Conservation (phyloP, 257 asterid species). For the Euphrasia confusa region DNA sequence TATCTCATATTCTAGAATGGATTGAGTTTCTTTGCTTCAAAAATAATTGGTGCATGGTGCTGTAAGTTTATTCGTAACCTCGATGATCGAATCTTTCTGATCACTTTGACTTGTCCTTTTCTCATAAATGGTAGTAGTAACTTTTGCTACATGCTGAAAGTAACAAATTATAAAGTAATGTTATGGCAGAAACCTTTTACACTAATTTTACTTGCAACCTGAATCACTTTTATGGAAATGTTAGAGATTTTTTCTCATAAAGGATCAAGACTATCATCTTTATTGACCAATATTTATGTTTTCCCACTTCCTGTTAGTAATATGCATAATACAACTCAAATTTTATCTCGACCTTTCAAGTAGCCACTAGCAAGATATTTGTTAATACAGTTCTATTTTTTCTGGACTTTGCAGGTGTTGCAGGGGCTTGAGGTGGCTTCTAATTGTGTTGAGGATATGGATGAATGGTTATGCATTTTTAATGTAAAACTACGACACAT, state of each 20-base stretch:
- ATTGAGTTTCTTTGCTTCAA: background rate
- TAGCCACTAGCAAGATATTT: constrained; percentile 22
- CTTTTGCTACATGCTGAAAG: constrained; percentile 7
- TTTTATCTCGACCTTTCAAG: constrained; percentile 18
- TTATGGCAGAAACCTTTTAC: background rate
- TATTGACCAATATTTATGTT: background rate
- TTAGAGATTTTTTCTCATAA: constrained; percentile 4
- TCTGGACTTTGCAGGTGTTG: constrained; percentile 55
- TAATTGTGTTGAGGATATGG: constrained; percentile 95
- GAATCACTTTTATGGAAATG: constrained; percentile 13
- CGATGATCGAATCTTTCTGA: constrained; percentile 3
- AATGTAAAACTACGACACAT: constrained; percentile 94
- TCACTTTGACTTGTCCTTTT: constrained; percentile 20
- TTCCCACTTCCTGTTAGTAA: background rate
- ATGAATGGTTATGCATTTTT: constrained; percentile 94
- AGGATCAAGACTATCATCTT: constrained; percentile 11
- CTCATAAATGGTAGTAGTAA: constrained; percentile 6
- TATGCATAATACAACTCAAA: constrained; percentile 7
- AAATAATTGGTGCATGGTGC: constrained; percentile 1
- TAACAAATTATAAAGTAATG: constrained; percentile 2
- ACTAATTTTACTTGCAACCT: constrained; percentile 2
- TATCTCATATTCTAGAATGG: constrained; percentile 15
- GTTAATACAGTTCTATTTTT: constrained; percentile 17
- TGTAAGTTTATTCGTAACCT: constrained; percentile 13
- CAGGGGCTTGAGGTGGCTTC: constrained; percentile 78